phyloP scores from a whole-genome alignment of 192 early-diverging fungal species.

The Funneliformis mosseae region DNA sequence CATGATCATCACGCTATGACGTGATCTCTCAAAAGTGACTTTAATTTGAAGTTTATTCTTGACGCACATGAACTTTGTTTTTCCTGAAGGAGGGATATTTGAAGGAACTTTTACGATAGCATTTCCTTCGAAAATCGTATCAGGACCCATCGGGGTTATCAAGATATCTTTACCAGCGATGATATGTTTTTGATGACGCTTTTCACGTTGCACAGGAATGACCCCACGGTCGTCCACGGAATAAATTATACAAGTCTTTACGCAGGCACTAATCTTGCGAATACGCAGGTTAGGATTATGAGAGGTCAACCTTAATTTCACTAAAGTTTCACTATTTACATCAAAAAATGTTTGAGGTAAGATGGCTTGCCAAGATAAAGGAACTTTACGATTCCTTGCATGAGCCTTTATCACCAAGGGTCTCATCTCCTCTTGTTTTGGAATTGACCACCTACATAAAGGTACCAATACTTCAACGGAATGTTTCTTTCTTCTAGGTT shows the following conservation, averaged over 20 bases:
- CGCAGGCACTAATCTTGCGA: slow-evolving; percentile 1
- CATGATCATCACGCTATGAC: slow-evolving; percentile 19
- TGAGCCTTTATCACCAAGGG: slow-evolving; percentile 18
- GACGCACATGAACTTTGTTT: slow-evolving; percentile 28
- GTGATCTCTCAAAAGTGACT: slow-evolving; percentile 18
- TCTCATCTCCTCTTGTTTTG: slow-evolving; percentile 7
- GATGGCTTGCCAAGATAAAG: slow-evolving; percentile 22
- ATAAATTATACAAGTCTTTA: slow-evolving; percentile 13
- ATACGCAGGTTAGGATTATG: slow-evolving; percentile 17
- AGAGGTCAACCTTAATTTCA: background rate
- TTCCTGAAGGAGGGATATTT: slow-evolving; percentile 1
- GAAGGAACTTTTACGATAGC: slow-evolving; percentile 1
- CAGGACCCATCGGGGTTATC: background rate
- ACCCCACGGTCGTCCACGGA: slow-evolving; percentile 1
- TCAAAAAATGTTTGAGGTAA: slow-evolving; percentile 31
- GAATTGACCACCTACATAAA: slow-evolving; percentile 4
- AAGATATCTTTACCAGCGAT: slow-evolving; percentile 6
- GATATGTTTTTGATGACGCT: slow-evolving; percentile 5
- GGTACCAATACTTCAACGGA: slow-evolving; percentile 19
- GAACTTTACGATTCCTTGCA: slow-evolving; percentile 3
- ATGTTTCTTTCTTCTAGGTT: slow-evolving; percentile 7
- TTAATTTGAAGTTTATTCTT: slow-evolving; percentile 32
- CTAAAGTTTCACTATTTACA: background rate
- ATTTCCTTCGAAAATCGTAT: slow-evolving; percentile 18
- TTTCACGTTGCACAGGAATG: background rate